Evolutionary conservation across 495 filamentous ascomycete genomes (phyloP).

Genomic region (Penicillium parvum): DNA sequence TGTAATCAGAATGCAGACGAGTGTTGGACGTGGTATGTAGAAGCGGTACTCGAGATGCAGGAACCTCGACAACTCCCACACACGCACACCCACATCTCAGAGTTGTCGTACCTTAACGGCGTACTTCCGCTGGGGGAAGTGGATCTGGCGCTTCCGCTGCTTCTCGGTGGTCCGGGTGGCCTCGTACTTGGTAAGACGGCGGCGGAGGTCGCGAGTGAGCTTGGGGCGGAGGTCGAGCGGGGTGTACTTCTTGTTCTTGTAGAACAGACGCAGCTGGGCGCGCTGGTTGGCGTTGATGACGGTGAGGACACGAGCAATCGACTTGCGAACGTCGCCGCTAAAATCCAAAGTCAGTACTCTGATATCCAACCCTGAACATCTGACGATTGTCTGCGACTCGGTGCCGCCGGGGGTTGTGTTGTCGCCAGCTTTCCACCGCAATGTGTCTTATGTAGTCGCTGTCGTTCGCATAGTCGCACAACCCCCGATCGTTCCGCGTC

Average conservation of each 20-base stretch:
- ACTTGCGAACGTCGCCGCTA: constrained; percentile 99
- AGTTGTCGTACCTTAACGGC: constrained; percentile 80
- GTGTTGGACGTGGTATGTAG: background rate
- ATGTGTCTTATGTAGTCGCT: constrained; percentile 12
- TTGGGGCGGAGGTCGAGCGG: constrained; percentile 96
- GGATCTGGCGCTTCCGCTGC: constrained; percentile 86
- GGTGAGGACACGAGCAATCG: constrained; percentile 95
- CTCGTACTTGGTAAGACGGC: constrained; percentile 88
- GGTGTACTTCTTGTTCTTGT: constrained; percentile 98
- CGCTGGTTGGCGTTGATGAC: constrained; percentile 99
- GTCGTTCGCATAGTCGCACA: constrained; percentile 13
- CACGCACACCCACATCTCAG: too few relatives aligned
- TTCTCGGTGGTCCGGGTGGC: constrained; percentile 73
- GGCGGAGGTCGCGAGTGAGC: constrained; percentile 92
- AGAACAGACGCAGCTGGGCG: constrained; percentile 95
- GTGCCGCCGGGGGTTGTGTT: background rate
- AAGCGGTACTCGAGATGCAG: too few relatives aligned
- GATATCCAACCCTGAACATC: constrained; percentile 7
- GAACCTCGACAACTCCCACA: too few relatives aligned
- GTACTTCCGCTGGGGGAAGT: constrained; percentile 98
- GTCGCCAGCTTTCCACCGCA: background rate
- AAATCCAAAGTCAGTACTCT: constrained; percentile 22
- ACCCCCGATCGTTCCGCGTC: constrained; percentile 13
- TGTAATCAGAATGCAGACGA: background rate
- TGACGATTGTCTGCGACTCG: constrained; percentile 4